Evolutionary conservation across 2,329 filamentous ascomycete species (phyloP).

Genomic region (Pestalotiopsis sp.): DNA sequence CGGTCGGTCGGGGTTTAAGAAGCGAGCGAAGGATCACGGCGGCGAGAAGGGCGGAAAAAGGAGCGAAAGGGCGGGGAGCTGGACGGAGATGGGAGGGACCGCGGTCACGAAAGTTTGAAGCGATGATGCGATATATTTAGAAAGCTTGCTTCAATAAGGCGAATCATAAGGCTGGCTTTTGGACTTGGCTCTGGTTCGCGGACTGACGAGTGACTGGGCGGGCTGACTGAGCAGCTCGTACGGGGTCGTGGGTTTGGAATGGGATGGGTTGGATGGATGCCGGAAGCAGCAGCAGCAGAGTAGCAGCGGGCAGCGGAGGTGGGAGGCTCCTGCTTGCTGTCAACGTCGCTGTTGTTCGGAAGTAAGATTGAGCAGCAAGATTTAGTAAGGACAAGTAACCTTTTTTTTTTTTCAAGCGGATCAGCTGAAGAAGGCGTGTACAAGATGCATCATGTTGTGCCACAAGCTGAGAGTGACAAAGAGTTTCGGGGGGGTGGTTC

Average conservation of each 20-base stretch:
- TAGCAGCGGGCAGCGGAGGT: neutral
- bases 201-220: neutral
- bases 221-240: constrained; percentile 1
- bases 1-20: neutral
- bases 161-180: constrained; percentile 15
- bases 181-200: neutral
- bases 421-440: neutral
- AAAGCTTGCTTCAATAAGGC: constrained; percentile 14
- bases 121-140: constrained; percentile 15
- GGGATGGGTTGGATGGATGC: neutral
- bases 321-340: neutral
- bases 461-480: neutral
- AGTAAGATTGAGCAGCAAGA: constrained; percentile 1
- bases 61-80: constrained; percentile 14
- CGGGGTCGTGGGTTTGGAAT: neutral
- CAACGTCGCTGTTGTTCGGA: neutral
- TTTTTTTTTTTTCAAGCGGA: neutral
- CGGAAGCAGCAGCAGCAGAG: neutral
- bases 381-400: constrained; percentile 2
- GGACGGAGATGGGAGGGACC: neutral
- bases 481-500: neutral
- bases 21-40: constrained; percentile 17
- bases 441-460: constrained; percentile 11
- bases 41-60: constrained; percentile 12
- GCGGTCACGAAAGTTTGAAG: constrained; percentile 14